These are phyloP conservation scores for Calonectria fujianensis DNA, from an alignment of 2,329 filamentous ascomycete genomes.

Conservation along the genomic window DNA sequence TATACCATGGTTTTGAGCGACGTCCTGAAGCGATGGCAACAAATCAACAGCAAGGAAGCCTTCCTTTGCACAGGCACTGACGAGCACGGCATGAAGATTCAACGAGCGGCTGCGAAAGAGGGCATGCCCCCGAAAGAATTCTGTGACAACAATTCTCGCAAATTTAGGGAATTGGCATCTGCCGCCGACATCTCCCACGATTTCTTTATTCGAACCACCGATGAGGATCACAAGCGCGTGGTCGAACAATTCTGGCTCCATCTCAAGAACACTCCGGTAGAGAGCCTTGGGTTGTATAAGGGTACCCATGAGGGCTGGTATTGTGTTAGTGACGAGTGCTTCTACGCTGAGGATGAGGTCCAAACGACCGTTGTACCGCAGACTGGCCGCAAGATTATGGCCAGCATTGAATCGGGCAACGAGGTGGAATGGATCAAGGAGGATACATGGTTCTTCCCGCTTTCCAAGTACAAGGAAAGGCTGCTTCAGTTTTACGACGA, in stretches of 20 bases:
- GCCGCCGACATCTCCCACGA: constrained; percentile 84
- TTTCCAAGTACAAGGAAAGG: constrained; percentile 87
- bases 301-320: constrained; percentile 96
- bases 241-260: constrained; percentile 94
- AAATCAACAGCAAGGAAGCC: constrained; percentile 81
- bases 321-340: constrained; percentile 96
- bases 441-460: constrained; percentile 93
- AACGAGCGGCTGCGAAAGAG: constrained; percentile 85
- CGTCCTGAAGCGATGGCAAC: constrained; percentile 93
- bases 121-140: constrained; percentile 86
- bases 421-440: constrained; percentile 97
- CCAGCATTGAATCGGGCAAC: constrained; percentile 89
- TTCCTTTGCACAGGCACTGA: constrained; percentile 94
- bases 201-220: constrained; percentile 94
- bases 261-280: constrained; percentile 72
- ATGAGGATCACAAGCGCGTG: constrained; percentile 85
- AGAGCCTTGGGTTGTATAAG: constrained; percentile 87
- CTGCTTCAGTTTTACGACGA: constrained; percentile 86
- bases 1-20: constrained; percentile 95
- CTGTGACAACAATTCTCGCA: constrained; percentile 88
- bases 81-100: constrained; percentile 98
- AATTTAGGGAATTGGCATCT: constrained; percentile 84
- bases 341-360: constrained; percentile 87
- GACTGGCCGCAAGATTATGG: constrained; percentile 89
- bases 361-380: constrained; percentile 84